Evolutionary conservation across 2,329 filamentous ascomycete genomes (phyloP).

Genomic region (Catunica adiposa): DNA sequence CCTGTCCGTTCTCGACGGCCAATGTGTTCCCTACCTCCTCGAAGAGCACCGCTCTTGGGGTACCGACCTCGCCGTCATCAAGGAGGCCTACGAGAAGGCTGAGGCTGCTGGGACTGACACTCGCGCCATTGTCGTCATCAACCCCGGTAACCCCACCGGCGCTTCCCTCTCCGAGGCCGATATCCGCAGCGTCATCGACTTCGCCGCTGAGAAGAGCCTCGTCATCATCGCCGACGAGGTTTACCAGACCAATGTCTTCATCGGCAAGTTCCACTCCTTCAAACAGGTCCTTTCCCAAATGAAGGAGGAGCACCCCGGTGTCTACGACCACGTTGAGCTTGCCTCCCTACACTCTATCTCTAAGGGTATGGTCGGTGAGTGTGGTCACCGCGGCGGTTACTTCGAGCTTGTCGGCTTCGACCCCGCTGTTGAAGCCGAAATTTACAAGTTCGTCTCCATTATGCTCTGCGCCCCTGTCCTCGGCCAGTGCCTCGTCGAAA

Average conservation of each 20-base stretch:
- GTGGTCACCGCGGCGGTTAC: constrained; percentile 92
- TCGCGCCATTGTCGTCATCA: constrained; percentile 89
- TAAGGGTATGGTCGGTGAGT: constrained; percentile 98
- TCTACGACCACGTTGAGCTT: constrained; percentile 74
- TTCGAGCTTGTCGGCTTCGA: constrained; percentile 92
- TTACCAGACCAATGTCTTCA: constrained; percentile 97
- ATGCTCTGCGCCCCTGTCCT: constrained; percentile 90
- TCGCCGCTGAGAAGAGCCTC: constrained; percentile 69
- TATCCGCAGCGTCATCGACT: constrained; percentile 69
- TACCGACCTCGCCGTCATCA: constrained; percentile 68
- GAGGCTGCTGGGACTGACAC: constrained; percentile 66
- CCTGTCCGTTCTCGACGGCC: constrained; percentile 67
- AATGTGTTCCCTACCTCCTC: constrained; percentile 82
- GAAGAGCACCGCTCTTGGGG: constrained; percentile 79
- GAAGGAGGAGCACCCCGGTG: constrained; percentile 56
- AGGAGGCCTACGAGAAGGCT: constrained; percentile 55
- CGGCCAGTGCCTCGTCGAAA: constrained; percentile 87
- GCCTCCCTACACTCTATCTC: constrained; percentile 84
- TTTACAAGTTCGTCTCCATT: constrained; percentile 98
- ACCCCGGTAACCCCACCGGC: constrained; percentile 94
- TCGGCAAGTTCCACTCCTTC: constrained; percentile 89
- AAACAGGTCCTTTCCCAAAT: constrained; percentile 72
- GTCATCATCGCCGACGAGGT: constrained; percentile 93
- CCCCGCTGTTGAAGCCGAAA: constrained; percentile 67
- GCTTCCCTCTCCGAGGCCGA: constrained; percentile 66